phyloP scores from a whole-genome alignment of 140 eudicot genomes.

The Flaveria floridana region DNA sequence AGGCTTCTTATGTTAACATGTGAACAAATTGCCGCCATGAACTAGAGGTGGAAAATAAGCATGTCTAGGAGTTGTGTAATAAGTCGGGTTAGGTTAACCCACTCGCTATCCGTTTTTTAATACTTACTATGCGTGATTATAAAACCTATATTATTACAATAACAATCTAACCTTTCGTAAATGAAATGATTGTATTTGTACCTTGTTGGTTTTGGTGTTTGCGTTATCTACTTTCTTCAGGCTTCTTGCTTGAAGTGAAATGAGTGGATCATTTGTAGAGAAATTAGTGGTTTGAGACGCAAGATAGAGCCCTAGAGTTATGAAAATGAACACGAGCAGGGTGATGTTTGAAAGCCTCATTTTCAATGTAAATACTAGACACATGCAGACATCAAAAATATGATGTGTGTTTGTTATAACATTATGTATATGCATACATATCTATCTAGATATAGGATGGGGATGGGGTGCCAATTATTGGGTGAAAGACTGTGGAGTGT shows the following conservation, averaged over 20 bases:
- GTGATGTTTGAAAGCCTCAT: constrained; percentile 34
- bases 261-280: constrained; percentile 14
- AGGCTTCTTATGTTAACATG: neutral
- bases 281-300: neutral
- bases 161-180: neutral
- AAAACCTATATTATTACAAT: neutral
- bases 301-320: constrained; percentile 27
- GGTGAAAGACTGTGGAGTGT: constrained; percentile 19
- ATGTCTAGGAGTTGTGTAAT: neutral
- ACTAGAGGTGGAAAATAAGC: neutral
- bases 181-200: neutral
- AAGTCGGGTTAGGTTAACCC: neutral
- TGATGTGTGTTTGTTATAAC: constrained; percentile 19
- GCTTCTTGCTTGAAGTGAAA: constrained; percentile 32
- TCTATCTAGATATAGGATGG: neutral
- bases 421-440: constrained; percentile 23
- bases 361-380: constrained; percentile 23
- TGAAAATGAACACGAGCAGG: constrained; percentile 11
- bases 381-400: neutral
- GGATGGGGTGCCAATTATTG: constrained; percentile 28
- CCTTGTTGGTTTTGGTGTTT: constrained; percentile 25
- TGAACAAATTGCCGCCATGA: neutral
- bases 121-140: neutral
- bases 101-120: neutral
- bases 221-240: constrained; percentile 20